Conservation (phyloP, 768 basidiomycete species). For the Mycena vitilis region DNA sequence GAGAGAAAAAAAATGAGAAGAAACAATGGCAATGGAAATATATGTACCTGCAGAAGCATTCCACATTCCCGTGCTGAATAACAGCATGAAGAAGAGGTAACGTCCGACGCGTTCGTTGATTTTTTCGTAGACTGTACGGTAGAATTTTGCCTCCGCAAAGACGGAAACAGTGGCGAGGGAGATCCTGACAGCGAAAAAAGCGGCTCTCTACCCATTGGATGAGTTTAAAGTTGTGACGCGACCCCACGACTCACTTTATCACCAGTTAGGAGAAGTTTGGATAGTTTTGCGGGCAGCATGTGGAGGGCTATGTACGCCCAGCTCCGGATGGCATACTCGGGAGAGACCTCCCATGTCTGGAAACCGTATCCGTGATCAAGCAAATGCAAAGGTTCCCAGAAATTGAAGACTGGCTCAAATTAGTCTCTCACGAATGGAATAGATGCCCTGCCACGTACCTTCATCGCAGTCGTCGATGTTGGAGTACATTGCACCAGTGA, state of each 20-base stretch:
- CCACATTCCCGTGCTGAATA: constrained; percentile 96
- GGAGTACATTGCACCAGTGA: constrained; percentile 92
- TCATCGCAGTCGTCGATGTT: constrained; percentile 98
- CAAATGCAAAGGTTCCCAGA: constrained; percentile 98
- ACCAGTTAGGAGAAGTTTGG: constrained; percentile 61
- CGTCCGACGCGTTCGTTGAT: constrained; percentile 92
- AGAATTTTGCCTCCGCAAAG: constrained; percentile 85
- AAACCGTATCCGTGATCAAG: constrained; percentile 88
- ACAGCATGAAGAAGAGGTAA: constrained; percentile 90
- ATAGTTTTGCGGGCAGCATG: constrained; percentile 70
- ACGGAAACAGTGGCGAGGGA: constrained; percentile 79
- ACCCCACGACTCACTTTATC: constrained; percentile 70
- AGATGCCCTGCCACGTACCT: constrained; percentile 59
- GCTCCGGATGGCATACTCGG: constrained; percentile 90
- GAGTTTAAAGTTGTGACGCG: background rate
- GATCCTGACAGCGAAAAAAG: constrained; percentile 92
- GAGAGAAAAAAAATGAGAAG: constrained; percentile 23
- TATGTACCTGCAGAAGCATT: constrained; percentile 82
- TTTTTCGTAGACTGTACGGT: constrained; percentile 80
- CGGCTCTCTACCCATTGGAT: constrained; percentile 68
- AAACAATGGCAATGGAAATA: background rate
- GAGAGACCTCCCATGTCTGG: constrained; percentile 98
- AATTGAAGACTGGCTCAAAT: constrained; percentile 85
- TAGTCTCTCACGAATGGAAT: constrained; percentile 19
- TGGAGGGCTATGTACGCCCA: constrained; percentile 95